Evolutionary conservation across 2,329 filamentous ascomycete species (phyloP), one percentile per base, ranked within the genome.

Genomic region (Pseudogymnoascus sp.): DNA sequence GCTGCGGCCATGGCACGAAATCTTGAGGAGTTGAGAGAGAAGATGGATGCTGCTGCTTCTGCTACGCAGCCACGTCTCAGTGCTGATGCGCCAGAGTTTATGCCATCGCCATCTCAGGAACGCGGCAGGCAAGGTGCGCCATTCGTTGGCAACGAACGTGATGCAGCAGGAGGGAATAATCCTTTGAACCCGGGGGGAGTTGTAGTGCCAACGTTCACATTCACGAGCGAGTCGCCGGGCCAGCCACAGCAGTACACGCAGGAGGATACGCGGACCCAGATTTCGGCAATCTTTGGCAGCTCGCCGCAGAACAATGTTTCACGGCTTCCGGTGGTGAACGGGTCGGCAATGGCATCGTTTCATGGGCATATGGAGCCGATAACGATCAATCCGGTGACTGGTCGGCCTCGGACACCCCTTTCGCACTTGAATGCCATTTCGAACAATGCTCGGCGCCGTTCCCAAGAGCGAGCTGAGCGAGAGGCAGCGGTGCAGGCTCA

Each of bases 391-490:
- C 50, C 50, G 17, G 50, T 56, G 29, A 56, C 50, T 56, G 50
- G 50, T 9, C 29, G 50, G 6, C n/a, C 50, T 21, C 29, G 50
- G 50, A 56, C 29, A 26, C 50, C 50, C 21, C 50, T 56, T 56
- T 56, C 50, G n/a, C 50, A 56, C 29, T 35, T 56, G 29, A 33
- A 7, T 11, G 50, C 50, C 1, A 56, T 56, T 21, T 35, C 29
- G 29, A 56, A 56, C 19, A 56, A 56, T 35, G 50, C 50, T 56
- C 50, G 50, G n/a, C 50, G 50, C n/a, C 50, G 50, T 56, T 56
- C 50, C 17, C 50, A 56, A 56, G 50, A 56, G 50, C 50, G 50
- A 56, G 50, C 50, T 56, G 50, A 56, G 50, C 50, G 50, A 15
- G 50, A 33, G 11, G 50, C 50, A 33, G 29, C n/a, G n/a, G 29